Conservation (phyloP, 1,139 yeast species). For the Saccharomyces hybrid region DNA sequence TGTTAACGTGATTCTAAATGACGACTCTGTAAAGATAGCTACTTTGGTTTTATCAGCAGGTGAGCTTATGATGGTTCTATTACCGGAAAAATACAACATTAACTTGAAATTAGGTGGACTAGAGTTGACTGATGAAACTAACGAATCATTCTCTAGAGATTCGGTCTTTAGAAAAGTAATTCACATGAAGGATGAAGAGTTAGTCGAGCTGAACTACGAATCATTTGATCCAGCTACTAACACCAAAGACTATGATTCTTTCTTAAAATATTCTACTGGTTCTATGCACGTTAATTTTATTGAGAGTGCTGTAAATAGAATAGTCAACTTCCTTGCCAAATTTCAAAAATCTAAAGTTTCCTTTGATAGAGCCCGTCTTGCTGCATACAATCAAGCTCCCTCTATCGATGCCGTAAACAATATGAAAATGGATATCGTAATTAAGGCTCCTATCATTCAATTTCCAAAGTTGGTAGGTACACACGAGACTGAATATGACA, state of each 20-base stretch:
- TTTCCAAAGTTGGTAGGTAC: slow-evolving; percentile 56
- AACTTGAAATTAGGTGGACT: slow-evolving; percentile 73
- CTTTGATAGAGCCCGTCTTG: slow-evolving; percentile 81
- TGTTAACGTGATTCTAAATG: slow-evolving; percentile 67
- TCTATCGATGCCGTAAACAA: slow-evolving; percentile 36
- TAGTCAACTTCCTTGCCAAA: slow-evolving; percentile 60
- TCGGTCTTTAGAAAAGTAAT: slow-evolving; percentile 51
- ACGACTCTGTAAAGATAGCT: slow-evolving; percentile 75
- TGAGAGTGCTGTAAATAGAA: slow-evolving; percentile 68
- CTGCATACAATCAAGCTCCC: slow-evolving; percentile 54
- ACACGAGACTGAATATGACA: slow-evolving; percentile 43
- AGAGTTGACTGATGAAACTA: slow-evolving; percentile 67
- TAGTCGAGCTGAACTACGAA: slow-evolving; percentile 78
- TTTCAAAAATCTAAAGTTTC: slow-evolving; percentile 80
- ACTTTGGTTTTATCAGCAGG: slow-evolving; percentile 74
- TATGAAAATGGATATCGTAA: slow-evolving; percentile 61
- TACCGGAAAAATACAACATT: slow-evolving; percentile 75
- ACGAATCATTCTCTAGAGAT: slow-evolving; percentile 52
- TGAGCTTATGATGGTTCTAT: slow-evolving; percentile 50
- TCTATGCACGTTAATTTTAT: slow-evolving; percentile 68
- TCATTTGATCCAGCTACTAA: slow-evolving; percentile 56
- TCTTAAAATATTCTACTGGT: slow-evolving; percentile 62
- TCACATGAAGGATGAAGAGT: slow-evolving; percentile 71
- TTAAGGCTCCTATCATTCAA: slow-evolving; percentile 75
- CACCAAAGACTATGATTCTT: slow-evolving; percentile 46